A percentile compares a stretch with the other conserved stretches of the same genome.
Conservation (phyloP, 1,139 yeast species). For the Debaryomyces sp. region DNA sequence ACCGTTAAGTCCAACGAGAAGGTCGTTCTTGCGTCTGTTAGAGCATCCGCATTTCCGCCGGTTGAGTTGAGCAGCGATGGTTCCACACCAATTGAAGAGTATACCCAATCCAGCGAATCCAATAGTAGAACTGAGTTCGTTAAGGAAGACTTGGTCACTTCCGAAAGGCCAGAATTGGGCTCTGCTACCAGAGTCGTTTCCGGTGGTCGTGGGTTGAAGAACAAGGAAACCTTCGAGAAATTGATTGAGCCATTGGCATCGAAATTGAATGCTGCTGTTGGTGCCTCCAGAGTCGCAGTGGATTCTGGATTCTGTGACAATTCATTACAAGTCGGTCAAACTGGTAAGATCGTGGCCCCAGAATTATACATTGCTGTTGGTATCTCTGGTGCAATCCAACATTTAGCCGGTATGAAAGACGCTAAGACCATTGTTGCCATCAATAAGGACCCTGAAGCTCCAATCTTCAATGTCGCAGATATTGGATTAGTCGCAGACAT, state of each 20-base stretch:
- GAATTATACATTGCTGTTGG: slow-evolving; percentile 93
- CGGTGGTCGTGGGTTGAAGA: slow-evolving; percentile 94
- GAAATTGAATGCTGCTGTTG: slow-evolving; percentile 87
- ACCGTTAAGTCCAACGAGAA: slow-evolving; percentile 76
- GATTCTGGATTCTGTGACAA: slow-evolving; percentile 96
- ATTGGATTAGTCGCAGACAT: slow-evolving; percentile 88
- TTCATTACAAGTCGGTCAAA: slow-evolving; percentile 97
- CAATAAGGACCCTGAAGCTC: slow-evolving; percentile 92
- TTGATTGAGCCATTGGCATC: slow-evolving; percentile 83
- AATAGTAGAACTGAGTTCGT: slow-evolving; percentile 56
- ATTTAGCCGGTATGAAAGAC: slow-evolving; percentile 98
- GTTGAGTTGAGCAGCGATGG: slow-evolving; percentile 39
- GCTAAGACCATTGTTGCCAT: slow-evolving; percentile 92
- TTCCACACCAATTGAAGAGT: slow-evolving; percentile 55
- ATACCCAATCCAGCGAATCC: slow-evolving; percentile 35
- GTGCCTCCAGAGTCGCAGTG: slow-evolving; percentile 98
- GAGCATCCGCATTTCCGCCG: slow-evolving; percentile 84
- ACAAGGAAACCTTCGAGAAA: slow-evolving; percentile 82
- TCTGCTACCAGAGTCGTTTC: slow-evolving; percentile 81
- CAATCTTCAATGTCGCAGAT: slow-evolving; percentile 91
- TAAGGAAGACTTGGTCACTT: slow-evolving; percentile 69
- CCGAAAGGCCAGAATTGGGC: slow-evolving; percentile 90
- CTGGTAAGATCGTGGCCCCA: slow-evolving; percentile 98
- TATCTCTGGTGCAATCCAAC: slow-evolving; percentile 96
- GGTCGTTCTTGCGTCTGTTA: slow-evolving; percentile 68